Conservation (phyloP, 1,284 basidiomycete species). For the Fomitopsis betulina region DNA sequence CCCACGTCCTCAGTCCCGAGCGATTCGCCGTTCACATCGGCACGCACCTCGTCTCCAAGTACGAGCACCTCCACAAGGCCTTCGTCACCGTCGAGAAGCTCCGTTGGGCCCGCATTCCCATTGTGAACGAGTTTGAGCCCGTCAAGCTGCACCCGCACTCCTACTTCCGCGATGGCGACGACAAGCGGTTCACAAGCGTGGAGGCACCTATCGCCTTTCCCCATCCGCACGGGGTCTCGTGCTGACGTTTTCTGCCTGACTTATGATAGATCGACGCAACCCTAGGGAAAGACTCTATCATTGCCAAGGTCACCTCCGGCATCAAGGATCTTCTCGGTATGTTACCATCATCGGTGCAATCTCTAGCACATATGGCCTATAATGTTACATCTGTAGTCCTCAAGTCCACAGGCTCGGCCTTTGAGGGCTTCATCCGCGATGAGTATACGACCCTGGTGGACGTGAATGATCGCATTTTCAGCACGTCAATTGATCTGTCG, state of each 20-base stretch:
- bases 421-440: slow-evolving; percentile 80
- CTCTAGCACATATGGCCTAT: not conserved
- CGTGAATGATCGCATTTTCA: slow-evolving; percentile 86
- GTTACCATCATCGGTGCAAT: not conserved
- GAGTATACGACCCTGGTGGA: slow-evolving; percentile 85
- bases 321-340: slow-evolving; percentile 75
- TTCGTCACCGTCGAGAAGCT: slow-evolving; percentile 79
- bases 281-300: slow-evolving; percentile 51
- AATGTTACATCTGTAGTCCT: slow-evolving; percentile 51
- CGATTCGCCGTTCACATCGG: slow-evolving; percentile 86
- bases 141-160: slow-evolving; percentile 71
- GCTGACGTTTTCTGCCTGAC: not conserved
- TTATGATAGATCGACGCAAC: slow-evolving; percentile 52
- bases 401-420: slow-evolving; percentile 87
- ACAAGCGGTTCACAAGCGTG: slow-evolving; percentile 72
- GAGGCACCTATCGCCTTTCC: slow-evolving; percentile 40
- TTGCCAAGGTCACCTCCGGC: slow-evolving; percentile 64
- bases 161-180: slow-evolving; percentile 88
- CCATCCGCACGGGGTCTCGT: not conserved
- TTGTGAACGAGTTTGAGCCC: slow-evolving; percentile 24
- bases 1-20: slow-evolving; percentile 79
- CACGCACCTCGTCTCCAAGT: slow-evolving; percentile 81
- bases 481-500: slow-evolving; percentile 72
- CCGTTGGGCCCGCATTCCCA: slow-evolving; percentile 79
- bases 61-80: slow-evolving; percentile 74